Base-by-base conservation (phyloP, 2,329 filamentous ascomycete species). In the Pleurostoma richardsiae region DNA sequence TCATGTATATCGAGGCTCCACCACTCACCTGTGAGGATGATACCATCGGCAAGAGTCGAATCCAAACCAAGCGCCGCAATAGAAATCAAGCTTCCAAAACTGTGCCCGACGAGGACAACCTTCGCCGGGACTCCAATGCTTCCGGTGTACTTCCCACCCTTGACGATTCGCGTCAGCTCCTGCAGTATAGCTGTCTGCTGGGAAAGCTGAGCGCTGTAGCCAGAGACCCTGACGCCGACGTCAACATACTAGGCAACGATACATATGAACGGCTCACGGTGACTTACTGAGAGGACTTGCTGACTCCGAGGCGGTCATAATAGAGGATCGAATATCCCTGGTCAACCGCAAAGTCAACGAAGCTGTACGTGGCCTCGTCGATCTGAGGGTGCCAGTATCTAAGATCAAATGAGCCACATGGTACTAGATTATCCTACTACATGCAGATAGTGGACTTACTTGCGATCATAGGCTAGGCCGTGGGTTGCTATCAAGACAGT, bases 241-340 rank as follows among this genome's bases (percentile, higher is more conserved):
- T 19, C 19, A 19, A 19, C 19, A 19, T 19, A 19, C 19, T 19
- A 19, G 19, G 19, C 19, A 19, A 2, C 19, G 19, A 19, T 19
- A 2, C 19, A 19, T 19, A 19, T 36, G 30, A 36, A 29, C 11
- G 28, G 27, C 19, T 19, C 30, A 7, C 2, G 8, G 29, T 8
- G 6, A 51, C 42, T 39, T 42, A 62, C 61, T 54, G 58, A 2
- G 50, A 46, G 6, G 63, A 65, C 39, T 54, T 42, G 8, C 63
- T 64, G 7, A 53, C 55, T 8, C 63, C 65, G 7, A 67, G 53
- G n/a, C 65, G 59, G 50, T 68, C 63, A 47, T 66, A 67, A 43
- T 55, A 61, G 45, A 65, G 64, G 10, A 65, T 56, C 4, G 61
- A 61, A 42, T 66, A 67, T 7, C 61, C 63, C 43, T 58, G 50